These are phyloP conservation scores for Lepidium didymum DNA, from an alignment of 345 rosid species.

Conservation along the genomic window DNA sequence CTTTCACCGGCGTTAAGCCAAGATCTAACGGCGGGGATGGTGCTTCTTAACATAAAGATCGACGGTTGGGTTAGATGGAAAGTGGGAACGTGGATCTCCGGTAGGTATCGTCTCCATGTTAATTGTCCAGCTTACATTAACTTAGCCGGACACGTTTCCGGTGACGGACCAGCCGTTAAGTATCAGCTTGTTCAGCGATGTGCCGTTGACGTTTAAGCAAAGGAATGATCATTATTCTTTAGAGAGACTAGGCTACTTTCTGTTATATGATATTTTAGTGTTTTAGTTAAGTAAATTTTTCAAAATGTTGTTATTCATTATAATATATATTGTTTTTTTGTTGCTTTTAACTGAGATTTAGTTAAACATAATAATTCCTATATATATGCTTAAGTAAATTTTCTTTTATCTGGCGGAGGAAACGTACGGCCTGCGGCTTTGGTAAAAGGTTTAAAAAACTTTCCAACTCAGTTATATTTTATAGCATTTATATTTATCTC, in stretches of 20 bases:
- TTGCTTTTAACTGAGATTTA: background rate
- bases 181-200: conserved; percentile 52
- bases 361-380: background rate
- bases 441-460: too few relatives aligned
- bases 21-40: conserved; percentile 48
- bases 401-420: too few relatives aligned
- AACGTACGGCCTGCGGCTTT: too few relatives aligned
- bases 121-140: conserved; percentile 54
- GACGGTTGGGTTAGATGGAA: conserved; percentile 88
- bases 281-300: background rate
- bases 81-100: conserved; percentile 55
- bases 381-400: too few relatives aligned
- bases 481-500: too few relatives aligned
- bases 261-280: conserved; percentile 3
- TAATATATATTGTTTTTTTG: background rate
- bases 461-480: too few relatives aligned
- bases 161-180: conserved; percentile 52
- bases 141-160: conserved; percentile 39
- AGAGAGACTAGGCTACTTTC: conserved; percentile 1
- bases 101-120: conserved; percentile 52
- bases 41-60: conserved; percentile 45
- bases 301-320: background rate
- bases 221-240: background rate
- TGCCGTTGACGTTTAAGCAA: conserved; percentile 55
- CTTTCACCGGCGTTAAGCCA: conserved; percentile 35